phyloP scores from a whole-genome alignment of 202 grass and related monocot species.

The Cymbopogon flexuosus region DNA sequence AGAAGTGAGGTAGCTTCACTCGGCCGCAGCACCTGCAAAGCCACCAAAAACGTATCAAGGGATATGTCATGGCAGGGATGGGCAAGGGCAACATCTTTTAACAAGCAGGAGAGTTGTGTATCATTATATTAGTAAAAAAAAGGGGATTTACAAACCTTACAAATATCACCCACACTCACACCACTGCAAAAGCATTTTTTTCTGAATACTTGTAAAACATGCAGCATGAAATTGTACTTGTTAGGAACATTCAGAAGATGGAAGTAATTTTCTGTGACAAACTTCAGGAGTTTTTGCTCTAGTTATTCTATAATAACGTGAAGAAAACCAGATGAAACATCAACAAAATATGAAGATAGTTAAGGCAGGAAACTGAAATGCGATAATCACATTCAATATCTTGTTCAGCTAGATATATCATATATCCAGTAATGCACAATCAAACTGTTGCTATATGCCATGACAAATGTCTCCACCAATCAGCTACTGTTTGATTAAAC shows the following conservation, averaged over 20 bases:
- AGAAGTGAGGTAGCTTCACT: conserved; percentile 90
- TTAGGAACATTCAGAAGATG: background rate
- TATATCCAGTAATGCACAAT: background rate
- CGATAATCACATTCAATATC: background rate
- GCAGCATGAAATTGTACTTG: background rate
- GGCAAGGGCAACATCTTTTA: background rate
- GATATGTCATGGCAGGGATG: background rate
- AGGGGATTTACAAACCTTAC: background rate
- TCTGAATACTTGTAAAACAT: background rate
- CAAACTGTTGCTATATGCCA: background rate
- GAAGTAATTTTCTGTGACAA: background rate
- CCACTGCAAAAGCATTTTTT: background rate
- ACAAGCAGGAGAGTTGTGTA: background rate
- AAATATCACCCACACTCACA: background rate
- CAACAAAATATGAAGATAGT: background rate
- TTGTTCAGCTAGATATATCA: background rate
- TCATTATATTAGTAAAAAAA: background rate
- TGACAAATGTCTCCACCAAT: background rate
- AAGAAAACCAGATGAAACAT: background rate
- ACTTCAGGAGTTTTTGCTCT: background rate
- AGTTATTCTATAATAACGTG: background rate
- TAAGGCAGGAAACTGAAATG: conserved; percentile 3
- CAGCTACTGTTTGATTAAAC: background rate
- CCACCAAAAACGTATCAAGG: background rate
- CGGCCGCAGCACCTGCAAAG: conserved; percentile 69